Base-by-base conservation (phyloP, 2,329 filamentous ascomycete species). In the Sporothrix schenckii region DNA sequence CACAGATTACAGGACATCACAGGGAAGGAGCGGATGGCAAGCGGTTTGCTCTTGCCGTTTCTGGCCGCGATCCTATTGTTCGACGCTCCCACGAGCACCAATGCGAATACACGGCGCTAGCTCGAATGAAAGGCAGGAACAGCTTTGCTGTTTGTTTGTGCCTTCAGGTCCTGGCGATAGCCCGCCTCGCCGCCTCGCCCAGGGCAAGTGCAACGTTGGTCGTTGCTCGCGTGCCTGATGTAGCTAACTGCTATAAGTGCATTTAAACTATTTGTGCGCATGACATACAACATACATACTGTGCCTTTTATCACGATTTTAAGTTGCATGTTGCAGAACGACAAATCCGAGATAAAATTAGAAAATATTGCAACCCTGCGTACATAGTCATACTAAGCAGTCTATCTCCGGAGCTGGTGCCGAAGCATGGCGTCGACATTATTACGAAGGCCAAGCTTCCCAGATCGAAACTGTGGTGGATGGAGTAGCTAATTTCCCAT, bases 401-500 rank as follows among this genome's bases (percentile, higher is more conserved):
- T 27, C 44, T 27, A 39, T 63, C 39, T 27, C 39, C 39, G 39
- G 39, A 56, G 30, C 47, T 68, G 65, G 52, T 68, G n/a, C 47
- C 47, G 49, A 24, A 68, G 66, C 21, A 56, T 41, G 54, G 69
- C 54, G 66, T 53, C 39, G 52, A 66, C 24, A 21, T 67, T 27
- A 30, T 67, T 30, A n/a, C 24, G 50, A 44, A 44, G 56, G 52
- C 47, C 69, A 58, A 54, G 61, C 63, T 65, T 58, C 58, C 66
- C 50, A 44, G n/a, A 56, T 69, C 27, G 34, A 54, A 54, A 50
- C 34, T 69, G 60, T 30, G 65, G 49, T 44, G 24, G 66, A 72
- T 67, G 71, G 70, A 72, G 70, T 60, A 56, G 71, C 65, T 68
- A 72, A 70, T 72, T 70, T 72, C 71, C 70, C 69, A 63, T 50